Percentiles rank a stretch among this genome's conserved stretches.
These are phyloP conservation scores for Colletotrichum simmondsii DNA, from an alignment of 2,329 filamentous ascomycete genomes.

Conservation along the genomic window DNA sequence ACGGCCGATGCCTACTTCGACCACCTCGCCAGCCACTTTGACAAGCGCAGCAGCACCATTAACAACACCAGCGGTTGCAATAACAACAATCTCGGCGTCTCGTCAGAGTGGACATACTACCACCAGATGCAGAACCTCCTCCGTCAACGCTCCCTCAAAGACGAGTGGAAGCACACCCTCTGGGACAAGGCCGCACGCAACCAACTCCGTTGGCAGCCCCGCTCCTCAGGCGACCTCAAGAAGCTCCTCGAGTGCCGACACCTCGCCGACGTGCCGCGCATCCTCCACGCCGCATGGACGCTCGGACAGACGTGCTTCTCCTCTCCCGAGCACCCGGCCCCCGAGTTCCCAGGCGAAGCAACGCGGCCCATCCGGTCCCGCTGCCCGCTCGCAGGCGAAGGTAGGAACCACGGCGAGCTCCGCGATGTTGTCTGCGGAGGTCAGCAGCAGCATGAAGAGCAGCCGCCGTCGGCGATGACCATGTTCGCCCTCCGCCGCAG, in stretches of 20 bases:
- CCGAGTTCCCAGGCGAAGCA: slow-evolving; percentile 29
- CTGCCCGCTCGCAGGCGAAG: slow-evolving; percentile 29
- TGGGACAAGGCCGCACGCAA: slow-evolving; percentile 57
- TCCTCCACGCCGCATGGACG: slow-evolving; percentile 56
- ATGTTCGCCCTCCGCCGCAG: slow-evolving; percentile 17
- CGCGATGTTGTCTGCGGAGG: neutral
- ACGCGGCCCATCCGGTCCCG: slow-evolving; percentile 34
- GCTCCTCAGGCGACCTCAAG: slow-evolving; percentile 55
- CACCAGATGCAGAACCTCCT: slow-evolving; percentile 56
- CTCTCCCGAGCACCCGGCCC: slow-evolving; percentile 35
- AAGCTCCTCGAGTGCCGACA: slow-evolving; percentile 57
- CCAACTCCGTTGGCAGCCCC: slow-evolving; percentile 51
- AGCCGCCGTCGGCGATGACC: slow-evolving; percentile 16
- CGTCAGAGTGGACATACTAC: slow-evolving; percentile 53
- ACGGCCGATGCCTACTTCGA: slow-evolving; percentile 57
- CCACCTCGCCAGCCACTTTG: slow-evolving; percentile 59
- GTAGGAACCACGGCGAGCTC: neutral
- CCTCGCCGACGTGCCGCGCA: slow-evolving; percentile 50
- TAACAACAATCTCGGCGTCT: slow-evolving; percentile 38
- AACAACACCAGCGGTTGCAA: slow-evolving; percentile 51
- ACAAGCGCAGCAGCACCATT: slow-evolving; percentile 50
- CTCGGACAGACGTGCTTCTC: slow-evolving; percentile 54
- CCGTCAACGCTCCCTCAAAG: slow-evolving; percentile 54
- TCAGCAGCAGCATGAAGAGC: neutral
- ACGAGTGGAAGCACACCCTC: slow-evolving; percentile 57